Evolutionary conservation across 2,329 filamentous ascomycete genomes (phyloP).

Genomic region (Fusarium sterilihyphosum): DNA sequence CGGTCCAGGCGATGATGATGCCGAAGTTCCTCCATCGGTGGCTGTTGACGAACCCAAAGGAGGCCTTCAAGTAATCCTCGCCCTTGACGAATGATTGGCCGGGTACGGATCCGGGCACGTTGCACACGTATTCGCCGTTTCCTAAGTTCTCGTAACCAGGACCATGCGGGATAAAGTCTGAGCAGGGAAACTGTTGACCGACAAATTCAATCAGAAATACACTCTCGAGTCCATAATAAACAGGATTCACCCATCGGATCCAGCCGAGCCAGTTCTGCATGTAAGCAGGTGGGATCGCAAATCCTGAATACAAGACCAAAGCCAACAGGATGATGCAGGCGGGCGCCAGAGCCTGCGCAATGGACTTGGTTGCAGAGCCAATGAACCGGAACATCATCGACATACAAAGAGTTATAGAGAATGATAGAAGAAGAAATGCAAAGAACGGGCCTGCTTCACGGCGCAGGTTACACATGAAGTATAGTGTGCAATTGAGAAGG

Average conservation of each 20-base stretch:
- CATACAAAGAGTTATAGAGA: conserved; percentile 68
- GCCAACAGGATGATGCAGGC: conserved; percentile 33
- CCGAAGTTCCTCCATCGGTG: conserved; percentile 35
- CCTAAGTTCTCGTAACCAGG: conserved; percentile 12
- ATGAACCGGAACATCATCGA: conserved; percentile 66
- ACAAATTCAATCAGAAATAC: conserved; percentile 71
- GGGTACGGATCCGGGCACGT: neutral
- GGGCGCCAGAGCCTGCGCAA: conserved; percentile 38
- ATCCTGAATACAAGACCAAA: conserved; percentile 62
- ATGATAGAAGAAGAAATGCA: conserved; percentile 56
- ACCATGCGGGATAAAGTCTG: conserved; percentile 44
- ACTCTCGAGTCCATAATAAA: conserved; percentile 71
- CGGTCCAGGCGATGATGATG: conserved; percentile 15
- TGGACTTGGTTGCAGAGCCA: conserved; percentile 32
- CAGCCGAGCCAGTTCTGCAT: conserved; percentile 64
- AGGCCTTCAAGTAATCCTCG: neutral
- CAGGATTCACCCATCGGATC: conserved; percentile 71
- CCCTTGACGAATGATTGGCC: neutral
- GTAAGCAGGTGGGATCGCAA: conserved; percentile 53
- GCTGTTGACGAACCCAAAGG: conserved; percentile 13
- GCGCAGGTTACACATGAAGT: conserved; percentile 74
- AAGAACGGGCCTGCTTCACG: conserved; percentile 62
- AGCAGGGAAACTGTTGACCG: conserved; percentile 58
- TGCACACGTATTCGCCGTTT: neutral
- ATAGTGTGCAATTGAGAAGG: conserved; percentile 57